Conservation (phyloP, 257 asterid genomes). For the Solanum chilense region DNA sequence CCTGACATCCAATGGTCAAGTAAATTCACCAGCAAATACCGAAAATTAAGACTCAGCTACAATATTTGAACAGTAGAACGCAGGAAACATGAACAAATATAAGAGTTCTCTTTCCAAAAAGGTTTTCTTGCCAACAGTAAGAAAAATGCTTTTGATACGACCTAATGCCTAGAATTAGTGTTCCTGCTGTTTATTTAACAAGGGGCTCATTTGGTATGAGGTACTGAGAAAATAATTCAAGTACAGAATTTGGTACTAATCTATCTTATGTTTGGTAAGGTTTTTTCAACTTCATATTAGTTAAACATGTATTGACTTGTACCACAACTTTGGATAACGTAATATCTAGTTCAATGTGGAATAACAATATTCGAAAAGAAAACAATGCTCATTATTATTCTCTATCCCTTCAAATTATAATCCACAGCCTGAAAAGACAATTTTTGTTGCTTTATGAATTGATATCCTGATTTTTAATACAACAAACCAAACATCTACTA, state of each 20-base stretch:
- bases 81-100: background rate
- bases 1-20: slow-evolving; percentile 44
- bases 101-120: background rate
- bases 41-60: background rate
- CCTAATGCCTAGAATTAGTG: background rate
- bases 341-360: background rate
- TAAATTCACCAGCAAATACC: background rate
- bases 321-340: background rate
- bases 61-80: background rate
- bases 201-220: background rate
- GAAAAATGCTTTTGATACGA: background rate
- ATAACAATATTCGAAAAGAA: background rate
- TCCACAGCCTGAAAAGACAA: background rate
- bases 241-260: background rate
- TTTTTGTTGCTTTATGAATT: background rate
- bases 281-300: background rate
- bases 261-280: background rate
- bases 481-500: background rate
- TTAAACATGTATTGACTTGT: background rate
- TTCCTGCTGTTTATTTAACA: background rate
- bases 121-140: background rate
- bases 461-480: background rate
- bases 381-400: background rate
- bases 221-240: background rate
- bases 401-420: background rate